These are phyloP conservation scores for Raphanus hybrid DNA, from an alignment of 441 rosid genomes.

Conservation along the genomic window DNA sequence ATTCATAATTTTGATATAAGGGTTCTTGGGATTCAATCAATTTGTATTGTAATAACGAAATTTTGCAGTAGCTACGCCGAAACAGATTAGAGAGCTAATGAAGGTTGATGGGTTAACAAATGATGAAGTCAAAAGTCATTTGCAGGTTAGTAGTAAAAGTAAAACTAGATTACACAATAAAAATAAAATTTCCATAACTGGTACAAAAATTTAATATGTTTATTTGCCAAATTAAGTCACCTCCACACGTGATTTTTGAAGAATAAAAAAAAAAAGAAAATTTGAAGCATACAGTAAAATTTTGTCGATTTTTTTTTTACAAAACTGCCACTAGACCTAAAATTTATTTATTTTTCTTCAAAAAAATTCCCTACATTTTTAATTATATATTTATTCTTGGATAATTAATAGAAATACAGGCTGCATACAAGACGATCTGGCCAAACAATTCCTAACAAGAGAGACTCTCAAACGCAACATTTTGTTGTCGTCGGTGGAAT, in stretches of 20 bases:
- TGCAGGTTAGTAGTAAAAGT: constrained; percentile 59
- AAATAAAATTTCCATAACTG: background rate
- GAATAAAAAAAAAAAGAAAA: background rate
- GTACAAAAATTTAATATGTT: background rate
- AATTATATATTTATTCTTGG: background rate
- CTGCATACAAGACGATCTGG: constrained; percentile 80
- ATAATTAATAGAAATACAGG: constrained; percentile 72
- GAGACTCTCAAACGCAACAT: constrained; percentile 67
- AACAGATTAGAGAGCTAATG: constrained; percentile 87
- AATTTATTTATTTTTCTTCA: background rate
- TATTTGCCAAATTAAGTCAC: constrained; percentile 27
- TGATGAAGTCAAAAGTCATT: constrained; percentile 95
- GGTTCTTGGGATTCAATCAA: background rate
- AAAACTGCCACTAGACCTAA: background rate
- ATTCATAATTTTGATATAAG: background rate
- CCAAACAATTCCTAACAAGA: constrained; percentile 49
- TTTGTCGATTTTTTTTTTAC: constrained; percentile 8
- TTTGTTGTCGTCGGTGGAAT: constrained; percentile 87
- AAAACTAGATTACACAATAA: background rate
- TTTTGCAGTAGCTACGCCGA: constrained; percentile 76
- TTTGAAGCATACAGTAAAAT: constrained; percentile 2
- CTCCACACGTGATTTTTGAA: constrained; percentile 20
- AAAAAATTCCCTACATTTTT: background rate
- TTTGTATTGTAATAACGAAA: constrained; percentile 8
- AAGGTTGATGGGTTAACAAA: constrained; percentile 86